Conservation (phyloP, 83 land plant genomes). For the Isoetes engelmannii region DNA sequence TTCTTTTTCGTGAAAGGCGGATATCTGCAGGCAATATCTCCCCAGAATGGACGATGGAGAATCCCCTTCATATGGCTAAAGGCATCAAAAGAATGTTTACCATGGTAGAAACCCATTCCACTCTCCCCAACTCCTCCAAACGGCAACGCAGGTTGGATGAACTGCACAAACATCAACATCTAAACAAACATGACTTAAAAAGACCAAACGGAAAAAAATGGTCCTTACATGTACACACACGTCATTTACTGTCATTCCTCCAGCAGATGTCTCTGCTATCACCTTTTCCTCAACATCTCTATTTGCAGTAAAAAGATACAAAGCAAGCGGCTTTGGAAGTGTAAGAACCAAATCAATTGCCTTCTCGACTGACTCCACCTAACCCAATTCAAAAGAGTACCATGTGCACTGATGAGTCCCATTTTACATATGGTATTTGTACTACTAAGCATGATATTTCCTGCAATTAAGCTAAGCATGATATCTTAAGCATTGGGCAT, state of each 20-base stretch:
- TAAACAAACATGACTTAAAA: too few species aligned
- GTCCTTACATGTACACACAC: constrained; percentile 46
- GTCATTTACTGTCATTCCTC: constrained; percentile 65
- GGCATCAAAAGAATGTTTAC: constrained; percentile 70
- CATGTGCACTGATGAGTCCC: too few species aligned
- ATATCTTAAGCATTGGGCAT: too few species aligned
- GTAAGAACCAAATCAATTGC: constrained; percentile 59
- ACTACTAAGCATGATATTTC: too few species aligned
- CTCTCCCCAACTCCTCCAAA: constrained; percentile 91
- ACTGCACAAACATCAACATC: constrained; percentile 25
- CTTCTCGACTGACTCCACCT: constrained; percentile 59
- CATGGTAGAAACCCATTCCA: constrained; percentile 74
- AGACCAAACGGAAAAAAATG: too few species aligned
- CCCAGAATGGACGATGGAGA: constrained; percentile 39
- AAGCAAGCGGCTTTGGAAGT: constrained; percentile 62
- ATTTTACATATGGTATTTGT: too few species aligned
- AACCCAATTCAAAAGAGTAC: constrained; percentile 1
- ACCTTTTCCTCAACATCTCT: constrained; percentile 40
- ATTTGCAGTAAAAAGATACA: constrained; percentile 63
- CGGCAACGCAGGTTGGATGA: constrained; percentile 44
- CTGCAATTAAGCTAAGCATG: too few species aligned
- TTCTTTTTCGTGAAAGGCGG: constrained; percentile 62
- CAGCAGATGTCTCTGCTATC: constrained; percentile 59
- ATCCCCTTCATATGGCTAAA: constrained; percentile 82
- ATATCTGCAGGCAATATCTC: constrained; percentile 51